Evolutionary conservation across 768 basidiomycete species (phyloP), one percentile per base, ranked within the genome.

Genomic region (Termitomyces titanicus): DNA sequence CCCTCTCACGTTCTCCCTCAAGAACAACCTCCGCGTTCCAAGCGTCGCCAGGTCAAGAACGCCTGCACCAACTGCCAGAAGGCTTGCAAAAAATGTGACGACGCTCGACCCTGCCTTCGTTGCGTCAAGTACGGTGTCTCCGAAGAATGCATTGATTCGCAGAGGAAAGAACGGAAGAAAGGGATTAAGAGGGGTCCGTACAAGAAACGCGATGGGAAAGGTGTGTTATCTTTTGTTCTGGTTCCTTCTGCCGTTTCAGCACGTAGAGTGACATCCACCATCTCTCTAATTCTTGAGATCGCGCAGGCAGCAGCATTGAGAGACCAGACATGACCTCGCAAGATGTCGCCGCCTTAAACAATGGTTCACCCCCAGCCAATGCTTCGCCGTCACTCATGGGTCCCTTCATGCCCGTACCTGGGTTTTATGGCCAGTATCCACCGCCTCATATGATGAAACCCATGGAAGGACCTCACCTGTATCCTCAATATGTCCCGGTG

Each of bases 141-240:
- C 46, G 89, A 93, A 66, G 88, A 89, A 66, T 97, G 94, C 67
- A 76, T 92, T 61, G 90, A 94, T 74, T 94, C 93, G 29, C 86
- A 89, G 70, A 81, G 94, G 69, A 96, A 95, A 76, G 93, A 96
- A 73, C 82, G 93, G 65, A 91, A 90, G 70, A 91, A 89, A 68
- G 89, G 89, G 61, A 79, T 90, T 62, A 92, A 91, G 77, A 75
- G 89, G 66, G 89, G 89, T 43, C 90, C 90, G 71, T 92, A 92
- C 87, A 92, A 92, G 90, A 92, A 92, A 84, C 89, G 88, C 84
- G 89, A 90, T 88, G 85, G 83, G 81, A 89, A 87, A 81, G 82
- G 89, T 90, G 67, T 72, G 85, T 71, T 59, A 68, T 60, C 49
- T 62, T 63, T 70, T 44, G 53, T 47, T 40, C 25, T 46, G 22